A percentile compares a stretch with the other conserved stretches of the same genome.
These are phyloP conservation scores for Cystobasidium tubakii DNA, from an alignment of 768 basidiomycete species.

Conservation along the genomic window DNA sequence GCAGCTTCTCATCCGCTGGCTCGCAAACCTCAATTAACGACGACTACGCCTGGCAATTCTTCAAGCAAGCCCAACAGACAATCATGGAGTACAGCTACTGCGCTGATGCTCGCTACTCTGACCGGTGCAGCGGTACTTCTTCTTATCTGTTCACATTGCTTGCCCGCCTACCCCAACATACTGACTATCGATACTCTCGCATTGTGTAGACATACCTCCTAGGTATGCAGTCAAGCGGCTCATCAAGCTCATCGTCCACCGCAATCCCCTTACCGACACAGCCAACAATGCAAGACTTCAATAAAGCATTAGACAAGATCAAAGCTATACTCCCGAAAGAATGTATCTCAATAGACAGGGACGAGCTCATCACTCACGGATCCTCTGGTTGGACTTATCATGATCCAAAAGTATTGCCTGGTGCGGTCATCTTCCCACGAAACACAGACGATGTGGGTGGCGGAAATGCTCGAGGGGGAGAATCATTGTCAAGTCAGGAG, in stretches of 20 bases:
- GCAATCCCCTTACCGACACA: not conserved
- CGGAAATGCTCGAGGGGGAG: too few species aligned
- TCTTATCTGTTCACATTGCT: too few species aligned
- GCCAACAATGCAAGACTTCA: slow-evolving; percentile 40
- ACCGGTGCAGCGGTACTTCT: slow-evolving; percentile 24
- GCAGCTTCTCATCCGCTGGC: slow-evolving; percentile 14
- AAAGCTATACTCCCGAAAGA: slow-evolving; percentile 40
- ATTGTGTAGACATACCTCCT: slow-evolving; percentile 20
- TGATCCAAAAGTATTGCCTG: slow-evolving; percentile 43
- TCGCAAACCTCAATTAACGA: not conserved
- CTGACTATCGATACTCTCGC: not conserved
- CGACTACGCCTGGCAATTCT: not conserved
- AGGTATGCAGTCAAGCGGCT: not conserved
- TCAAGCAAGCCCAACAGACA: not conserved
- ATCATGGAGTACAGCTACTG: slow-evolving; percentile 33
- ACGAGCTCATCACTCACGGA: slow-evolving; percentile 41
- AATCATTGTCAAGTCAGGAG: not conserved
- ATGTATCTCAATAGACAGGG: slow-evolving; percentile 36
- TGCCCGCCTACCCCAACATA: not conserved
- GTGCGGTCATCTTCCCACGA: slow-evolving; percentile 52
- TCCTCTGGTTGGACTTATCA: slow-evolving; percentile 43
- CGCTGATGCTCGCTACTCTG: slow-evolving; percentile 21
- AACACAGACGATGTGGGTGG: slow-evolving; percentile 63
- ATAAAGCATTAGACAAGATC: slow-evolving; percentile 37
- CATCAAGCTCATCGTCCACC: not conserved